Evolutionary conservation across 2,329 filamentous ascomycete genomes (phyloP).

Genomic region (Plectosphaerella sp.): DNA sequence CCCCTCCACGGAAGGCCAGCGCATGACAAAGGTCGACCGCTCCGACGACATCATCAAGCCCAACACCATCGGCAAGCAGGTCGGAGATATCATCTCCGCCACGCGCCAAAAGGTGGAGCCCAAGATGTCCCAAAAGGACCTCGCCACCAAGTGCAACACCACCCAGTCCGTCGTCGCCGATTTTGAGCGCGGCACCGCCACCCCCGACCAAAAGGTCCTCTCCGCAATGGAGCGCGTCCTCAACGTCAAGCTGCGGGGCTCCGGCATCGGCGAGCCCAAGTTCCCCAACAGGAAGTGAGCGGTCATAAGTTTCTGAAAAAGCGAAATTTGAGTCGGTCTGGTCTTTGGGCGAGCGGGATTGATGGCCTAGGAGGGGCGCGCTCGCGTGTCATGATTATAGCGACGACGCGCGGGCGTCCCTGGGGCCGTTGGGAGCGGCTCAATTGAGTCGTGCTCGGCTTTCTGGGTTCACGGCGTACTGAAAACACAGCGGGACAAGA

Average conservation of each 20-base stretch:
- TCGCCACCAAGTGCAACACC: constrained; percentile 85
- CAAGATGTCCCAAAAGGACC: constrained; percentile 92
- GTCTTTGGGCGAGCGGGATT: constrained; percentile 3
- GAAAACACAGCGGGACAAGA: not conserved
- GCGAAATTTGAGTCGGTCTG: constrained; percentile 5
- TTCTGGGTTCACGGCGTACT: not conserved
- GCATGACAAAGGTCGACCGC: constrained; percentile 95
- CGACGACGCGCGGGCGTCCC: not conserved
- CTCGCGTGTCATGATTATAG: not conserved
- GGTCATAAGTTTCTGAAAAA: not conserved
- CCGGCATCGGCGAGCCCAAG: constrained; percentile 79
- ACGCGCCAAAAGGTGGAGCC: constrained; percentile 78
- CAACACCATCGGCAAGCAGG: constrained; percentile 77
- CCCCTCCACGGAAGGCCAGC: constrained; percentile 74
- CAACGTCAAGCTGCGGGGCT: constrained; percentile 82
- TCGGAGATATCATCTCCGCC: constrained; percentile 78
- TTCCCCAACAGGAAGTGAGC: constrained; percentile 66
- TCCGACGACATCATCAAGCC: constrained; percentile 97
- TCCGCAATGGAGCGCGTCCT: constrained; percentile 75
- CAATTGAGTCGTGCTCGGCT: not conserved
- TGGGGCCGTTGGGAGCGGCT: not conserved
- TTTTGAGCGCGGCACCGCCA: constrained; percentile 75
- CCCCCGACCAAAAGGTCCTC: constrained; percentile 81
- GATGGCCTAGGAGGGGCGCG: not conserved
- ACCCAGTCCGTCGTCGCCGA: constrained; percentile 75